Evolutionary conservation across 176 grass and related monocot species (phyloP).

Genomic region (Aegilops tauschii): DNA sequence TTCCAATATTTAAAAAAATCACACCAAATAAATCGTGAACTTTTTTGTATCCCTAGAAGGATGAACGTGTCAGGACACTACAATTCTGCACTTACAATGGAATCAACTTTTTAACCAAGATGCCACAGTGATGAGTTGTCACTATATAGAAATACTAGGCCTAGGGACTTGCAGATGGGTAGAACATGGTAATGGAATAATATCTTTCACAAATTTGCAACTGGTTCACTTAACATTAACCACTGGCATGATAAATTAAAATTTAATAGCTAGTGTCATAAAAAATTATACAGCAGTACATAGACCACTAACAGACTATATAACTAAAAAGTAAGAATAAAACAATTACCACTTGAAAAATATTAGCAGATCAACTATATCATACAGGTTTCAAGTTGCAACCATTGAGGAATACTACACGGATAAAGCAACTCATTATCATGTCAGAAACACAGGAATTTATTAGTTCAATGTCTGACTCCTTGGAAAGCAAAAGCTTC

Average conservation of each 20-base stretch:
- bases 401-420: neutral
- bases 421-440: neutral
- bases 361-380: neutral
- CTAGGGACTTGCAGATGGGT: neutral
- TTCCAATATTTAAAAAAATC: neutral
- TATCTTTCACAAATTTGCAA: neutral
- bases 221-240: neutral
- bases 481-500: neutral
- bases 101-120: neutral
- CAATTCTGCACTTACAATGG: neutral
- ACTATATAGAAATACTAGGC: neutral
- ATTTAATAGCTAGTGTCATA: neutral
- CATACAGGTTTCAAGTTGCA: neutral
- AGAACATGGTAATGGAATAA: neutral
- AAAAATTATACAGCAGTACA: neutral
- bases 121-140: neutral
- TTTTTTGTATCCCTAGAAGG: neutral
- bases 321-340: neutral
- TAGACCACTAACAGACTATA: neutral
- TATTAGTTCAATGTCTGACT: constrained; percentile 9
- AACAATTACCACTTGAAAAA: neutral
- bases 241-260: neutral
- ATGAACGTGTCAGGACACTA: neutral
- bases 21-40: neutral
- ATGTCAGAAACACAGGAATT: neutral